Evolutionary conservation across 2,329 filamentous ascomycete species (phyloP), one percentile per base, ranked within the genome.

Genomic region (Cordyceps tenuipes): DNA sequence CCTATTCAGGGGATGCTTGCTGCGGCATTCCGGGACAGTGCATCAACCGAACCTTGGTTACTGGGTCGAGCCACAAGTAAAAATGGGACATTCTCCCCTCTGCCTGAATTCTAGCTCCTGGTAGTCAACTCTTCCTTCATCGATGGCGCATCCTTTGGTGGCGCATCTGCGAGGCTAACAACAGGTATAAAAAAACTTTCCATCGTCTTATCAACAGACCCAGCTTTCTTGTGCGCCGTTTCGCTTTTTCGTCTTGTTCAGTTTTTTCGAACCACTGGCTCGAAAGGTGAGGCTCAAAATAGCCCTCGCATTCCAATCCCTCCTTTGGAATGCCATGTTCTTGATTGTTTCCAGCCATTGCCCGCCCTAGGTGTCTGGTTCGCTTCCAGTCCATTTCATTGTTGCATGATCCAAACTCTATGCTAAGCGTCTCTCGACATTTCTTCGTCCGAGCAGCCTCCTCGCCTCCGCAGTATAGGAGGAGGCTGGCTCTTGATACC

Each of bases 11-110:
- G 29, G 29, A 3, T 29, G 12, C 34, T 36, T 36, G 12, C 34
- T 13, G 12, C 12, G 2, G 12, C 34, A 36, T 36, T 36, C 34
- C 34, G 3, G 34, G 34, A 36, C 50, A 52, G 50, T 21, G 19
- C 31, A 53, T 43, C 12, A 17, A 29, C 43, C 39, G 17, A 56
- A 47, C 43, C 44, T 39, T 47, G 8, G 15, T 26, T 10, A 56
- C 26, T 39, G 43, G 43, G 29, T n/a, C 53, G 53, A 47, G 53
- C 53, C 53, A 56, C 53, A 56, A 56, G 36, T 56, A 47, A 56
- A 10, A 41, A 19, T 52, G 34, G 47, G 50, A 41, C 34, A 2
- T 12, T 46, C 43, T 19, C n/a, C 10, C n/a, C 43, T 46, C 43
- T 48, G 46, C 46, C 43, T 8, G n/a, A 46, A 21, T 17, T 46